Conservation (phyloP, 345 rosid species). For the Dimocarpus longan region DNA sequence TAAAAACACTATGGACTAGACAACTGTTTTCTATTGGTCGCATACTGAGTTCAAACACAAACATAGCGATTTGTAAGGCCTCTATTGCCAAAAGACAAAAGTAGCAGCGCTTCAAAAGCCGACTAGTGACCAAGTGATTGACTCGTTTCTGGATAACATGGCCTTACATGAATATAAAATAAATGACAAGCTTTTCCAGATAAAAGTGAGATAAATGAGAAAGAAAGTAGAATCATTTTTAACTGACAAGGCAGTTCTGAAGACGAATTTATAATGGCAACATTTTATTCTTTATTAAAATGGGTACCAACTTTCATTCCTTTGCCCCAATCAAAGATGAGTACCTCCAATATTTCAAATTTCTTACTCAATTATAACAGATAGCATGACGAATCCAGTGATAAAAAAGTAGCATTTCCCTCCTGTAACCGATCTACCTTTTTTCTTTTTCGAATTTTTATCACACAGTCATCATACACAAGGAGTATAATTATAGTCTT, state of each 20-base stretch:
- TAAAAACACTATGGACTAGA: neutral
- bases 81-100: neutral
- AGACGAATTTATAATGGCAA: neutral
- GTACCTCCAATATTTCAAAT: neutral
- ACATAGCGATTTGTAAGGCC: slow-evolving; percentile 3
- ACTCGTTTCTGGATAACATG: neutral
- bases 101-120: neutral
- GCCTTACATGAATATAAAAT: neutral
- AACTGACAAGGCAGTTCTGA: neutral
- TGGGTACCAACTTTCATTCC: neutral
- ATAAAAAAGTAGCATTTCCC: too few relatives aligned
- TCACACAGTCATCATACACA: too few relatives aligned
- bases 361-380: neutral
- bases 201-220: neutral
- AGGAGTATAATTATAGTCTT: neutral
- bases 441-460: neutral
- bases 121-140: neutral
- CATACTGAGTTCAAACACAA: neutral
- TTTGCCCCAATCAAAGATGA: neutral
- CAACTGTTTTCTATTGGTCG: neutral
- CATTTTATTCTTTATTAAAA: too few relatives aligned
- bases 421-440: too few relatives aligned
- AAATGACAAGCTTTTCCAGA: neutral
- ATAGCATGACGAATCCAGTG: neutral
- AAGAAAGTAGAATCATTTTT: neutral